Conservation (phyloP, 2,329 filamentous ascomycete genomes). For the Paecilomyces sp. region DNA sequence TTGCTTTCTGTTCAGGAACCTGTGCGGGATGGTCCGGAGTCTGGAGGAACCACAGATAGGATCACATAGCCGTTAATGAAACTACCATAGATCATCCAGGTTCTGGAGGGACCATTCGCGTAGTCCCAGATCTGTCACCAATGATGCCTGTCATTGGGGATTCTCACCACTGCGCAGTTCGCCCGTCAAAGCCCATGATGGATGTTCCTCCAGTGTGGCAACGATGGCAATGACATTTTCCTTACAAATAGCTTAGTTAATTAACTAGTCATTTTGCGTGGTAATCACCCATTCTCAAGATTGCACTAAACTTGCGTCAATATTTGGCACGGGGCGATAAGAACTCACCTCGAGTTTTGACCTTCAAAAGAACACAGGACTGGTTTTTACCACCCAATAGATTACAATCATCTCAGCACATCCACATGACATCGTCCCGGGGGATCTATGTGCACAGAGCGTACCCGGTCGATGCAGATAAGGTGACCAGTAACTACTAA, state of each 20-base stretch:
- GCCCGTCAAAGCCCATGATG: background rate
- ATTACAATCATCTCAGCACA: background rate
- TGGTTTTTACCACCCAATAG: background rate
- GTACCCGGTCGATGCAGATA: background rate
- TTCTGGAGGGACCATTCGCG: background rate
- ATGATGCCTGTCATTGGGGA: background rate
- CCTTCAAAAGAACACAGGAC: too few relatives aligned
- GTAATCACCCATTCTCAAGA: too few relatives aligned
- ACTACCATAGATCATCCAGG: background rate
- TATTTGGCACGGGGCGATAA: too few relatives aligned
- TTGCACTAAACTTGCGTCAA: too few relatives aligned
- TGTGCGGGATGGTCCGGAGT: background rate
- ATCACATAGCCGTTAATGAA: background rate
- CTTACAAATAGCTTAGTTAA: too few relatives aligned
- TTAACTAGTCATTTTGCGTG: too few relatives aligned
- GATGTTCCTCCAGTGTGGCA: background rate
- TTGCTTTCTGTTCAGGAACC: background rate
- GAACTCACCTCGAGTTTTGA: too few relatives aligned
- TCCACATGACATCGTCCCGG: background rate
- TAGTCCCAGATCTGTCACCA: background rate
- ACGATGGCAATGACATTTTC: background rate
- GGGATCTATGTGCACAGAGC: background rate
- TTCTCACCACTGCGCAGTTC: background rate
- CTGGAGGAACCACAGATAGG: background rate
- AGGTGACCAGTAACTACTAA: background rate